Evolutionary conservation across 495 filamentous ascomycete species (phyloP), one percentile per base, ranked within the genome.

Genomic region (Penicillium fimorum): DNA sequence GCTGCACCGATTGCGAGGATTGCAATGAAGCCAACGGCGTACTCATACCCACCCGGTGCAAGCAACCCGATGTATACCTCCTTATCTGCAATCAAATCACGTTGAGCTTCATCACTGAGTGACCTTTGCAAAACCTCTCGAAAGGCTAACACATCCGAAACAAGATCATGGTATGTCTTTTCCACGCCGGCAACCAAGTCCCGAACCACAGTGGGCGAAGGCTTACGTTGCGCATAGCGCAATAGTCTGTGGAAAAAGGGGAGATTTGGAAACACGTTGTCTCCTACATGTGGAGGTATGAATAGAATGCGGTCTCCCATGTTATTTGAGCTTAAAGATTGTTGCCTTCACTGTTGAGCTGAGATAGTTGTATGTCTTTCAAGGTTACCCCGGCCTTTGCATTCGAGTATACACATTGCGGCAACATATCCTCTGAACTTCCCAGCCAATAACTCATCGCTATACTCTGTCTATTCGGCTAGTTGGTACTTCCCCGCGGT

Each of bases 1-100:
- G 77, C 78, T 2, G 75, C 76, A 2, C 78, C 76, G 1, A 77
- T 32, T 1, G 78, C 75, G 12, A 79, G 62, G 11, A 75, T 71
- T 0, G 76, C 71, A 13, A 78, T 62, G 48, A 79, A 72, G 1
- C 70, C 76, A 9, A 79, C 75, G 1, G 75, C 68, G 33, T 75
- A 80, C 50, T 79, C 78, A 57, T 79, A 80, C 0, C 77, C 74
- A 1, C 78, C 77, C 0, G 76, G 67, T 4, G 74, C 76, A 17
- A 80, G 58, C 4, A 80, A 51, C 2, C 71, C 75, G 54, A 80
- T 70, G 53, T 73, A 79, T 9, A 80, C 71, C 53, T 78, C 77
- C 12, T 72, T 64, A 24, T 72, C 59, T 7, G 59, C 57, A 4
- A 62, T 56, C 2, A 80, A 57, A 11, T 69, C 59, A 0, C 44